A percentile compares a stretch with the other conserved stretches of the same genome.
phyloP scores from a whole-genome alignment of 2,329 filamentous ascomycete genomes.

The Aspergillus calidoustus region DNA sequence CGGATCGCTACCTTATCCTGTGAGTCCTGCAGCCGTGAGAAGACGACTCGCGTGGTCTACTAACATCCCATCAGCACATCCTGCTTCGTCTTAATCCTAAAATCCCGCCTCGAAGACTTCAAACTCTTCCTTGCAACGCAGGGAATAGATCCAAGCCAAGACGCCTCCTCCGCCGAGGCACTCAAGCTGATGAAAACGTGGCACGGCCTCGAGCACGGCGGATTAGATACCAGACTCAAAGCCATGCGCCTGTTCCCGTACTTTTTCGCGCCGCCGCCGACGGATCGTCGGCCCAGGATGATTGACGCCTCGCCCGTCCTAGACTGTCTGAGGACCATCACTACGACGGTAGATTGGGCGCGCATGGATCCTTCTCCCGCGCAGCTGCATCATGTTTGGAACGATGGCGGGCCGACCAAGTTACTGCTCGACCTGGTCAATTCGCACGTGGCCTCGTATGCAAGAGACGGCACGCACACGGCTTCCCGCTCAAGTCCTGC shows the following conservation, averaged over 20 bases:
- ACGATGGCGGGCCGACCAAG: background rate
- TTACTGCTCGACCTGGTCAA: background rate
- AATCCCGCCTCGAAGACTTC: slow-evolving; percentile 2
- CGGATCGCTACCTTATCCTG: background rate
- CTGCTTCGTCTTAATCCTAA: background rate
- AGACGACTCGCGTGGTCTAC: no score
- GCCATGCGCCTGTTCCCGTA: slow-evolving; percentile 3
- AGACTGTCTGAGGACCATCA: background rate
- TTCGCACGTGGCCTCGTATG: background rate
- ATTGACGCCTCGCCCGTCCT: background rate
- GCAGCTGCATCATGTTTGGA: slow-evolving; percentile 2
- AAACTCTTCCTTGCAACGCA: background rate
- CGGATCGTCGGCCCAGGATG: background rate
- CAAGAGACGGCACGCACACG: background rate
- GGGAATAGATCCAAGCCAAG: background rate
- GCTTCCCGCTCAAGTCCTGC: no score
- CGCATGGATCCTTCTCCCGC: background rate
- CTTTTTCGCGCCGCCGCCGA: slow-evolving; percentile 6
- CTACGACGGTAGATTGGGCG: background rate
- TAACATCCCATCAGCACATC: background rate
- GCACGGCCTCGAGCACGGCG: slow-evolving; percentile 1
- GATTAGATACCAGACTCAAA: background rate
- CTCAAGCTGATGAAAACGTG: background rate
- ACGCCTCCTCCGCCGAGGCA: background rate
- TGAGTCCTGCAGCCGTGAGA: background rate